These are phyloP conservation scores for Paramecium caudatum DNA, from an alignment of 73 alveolate species.

Conservation along the genomic window DNA sequence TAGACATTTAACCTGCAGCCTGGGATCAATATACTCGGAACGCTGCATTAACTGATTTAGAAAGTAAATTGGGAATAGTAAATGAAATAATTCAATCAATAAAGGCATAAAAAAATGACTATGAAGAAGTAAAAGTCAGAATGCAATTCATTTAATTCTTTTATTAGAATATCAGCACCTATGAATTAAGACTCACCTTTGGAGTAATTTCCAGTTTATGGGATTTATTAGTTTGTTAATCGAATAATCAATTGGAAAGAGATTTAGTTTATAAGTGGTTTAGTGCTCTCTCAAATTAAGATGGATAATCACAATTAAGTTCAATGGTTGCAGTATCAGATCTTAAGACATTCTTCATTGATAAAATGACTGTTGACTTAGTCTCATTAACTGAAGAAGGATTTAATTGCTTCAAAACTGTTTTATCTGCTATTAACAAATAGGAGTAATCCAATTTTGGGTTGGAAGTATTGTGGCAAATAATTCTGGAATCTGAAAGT, in stretches of 20 bases:
- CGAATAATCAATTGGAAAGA: constrained; percentile 42
- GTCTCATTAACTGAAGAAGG: constrained; percentile 82
- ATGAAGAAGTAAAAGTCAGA: constrained; percentile 29
- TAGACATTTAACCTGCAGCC: constrained; percentile 50
- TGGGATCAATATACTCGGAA: constrained; percentile 64
- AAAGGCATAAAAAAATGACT: neutral
- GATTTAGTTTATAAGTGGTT: constrained; percentile 79
- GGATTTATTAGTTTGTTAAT: constrained; percentile 67
- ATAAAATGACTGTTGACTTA: constrained; percentile 78
- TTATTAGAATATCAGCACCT: constrained; percentile 54
- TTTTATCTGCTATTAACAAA: constrained; percentile 82
- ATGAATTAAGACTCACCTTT: constrained; percentile 70
- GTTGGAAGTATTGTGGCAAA: constrained; percentile 77
- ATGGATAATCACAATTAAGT: constrained; percentile 62
- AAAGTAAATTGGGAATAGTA: neutral
- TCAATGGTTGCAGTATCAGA: constrained; percentile 75
- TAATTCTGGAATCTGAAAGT: constrained; percentile 74
- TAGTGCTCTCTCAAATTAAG: constrained; percentile 75
- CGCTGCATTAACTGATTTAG: constrained; percentile 59
- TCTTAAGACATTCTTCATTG: constrained; percentile 79
- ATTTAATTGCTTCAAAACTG: constrained; percentile 84
- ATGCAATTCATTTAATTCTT: constrained; percentile 64
- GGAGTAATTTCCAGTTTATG: constrained; percentile 68
- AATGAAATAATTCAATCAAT: constrained; percentile 3
- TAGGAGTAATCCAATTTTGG: constrained; percentile 67